Percentiles rank a stretch among this genome's conserved stretches.
Conservation (phyloP, 2,329 filamentous ascomycete genomes). For the Aureobasidium sp. region DNA sequence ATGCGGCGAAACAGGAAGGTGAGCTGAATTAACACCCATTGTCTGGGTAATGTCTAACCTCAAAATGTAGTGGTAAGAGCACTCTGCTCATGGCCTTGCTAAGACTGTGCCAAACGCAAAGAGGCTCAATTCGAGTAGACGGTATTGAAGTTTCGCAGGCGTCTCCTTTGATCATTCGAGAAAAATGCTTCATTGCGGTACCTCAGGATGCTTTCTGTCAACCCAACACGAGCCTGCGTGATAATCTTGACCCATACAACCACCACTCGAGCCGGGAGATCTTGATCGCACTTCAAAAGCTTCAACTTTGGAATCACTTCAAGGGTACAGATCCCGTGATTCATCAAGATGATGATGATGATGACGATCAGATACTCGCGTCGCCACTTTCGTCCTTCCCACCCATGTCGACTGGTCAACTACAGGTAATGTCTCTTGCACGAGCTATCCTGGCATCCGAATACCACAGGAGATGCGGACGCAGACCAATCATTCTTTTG, state of each 20-base stretch:
- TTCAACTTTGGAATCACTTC: slow-evolving; percentile 32
- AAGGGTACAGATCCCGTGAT: slow-evolving; percentile 24
- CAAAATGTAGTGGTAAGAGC: slow-evolving; percentile 43
- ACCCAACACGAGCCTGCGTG: slow-evolving; percentile 37
- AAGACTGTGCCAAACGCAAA: slow-evolving; percentile 40
- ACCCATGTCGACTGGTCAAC: slow-evolving; percentile 39
- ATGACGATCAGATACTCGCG: slow-evolving; percentile 25
- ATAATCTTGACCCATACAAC: slow-evolving; percentile 42
- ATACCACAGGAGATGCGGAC: slow-evolving; percentile 20
- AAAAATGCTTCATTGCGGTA: slow-evolving; percentile 35
- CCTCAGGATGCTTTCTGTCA: slow-evolving; percentile 49
- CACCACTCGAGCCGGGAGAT: slow-evolving; percentile 34
- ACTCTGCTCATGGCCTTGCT: slow-evolving; percentile 44
- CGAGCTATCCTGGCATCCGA: slow-evolving; percentile 37
- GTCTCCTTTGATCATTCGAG: slow-evolving; percentile 38
- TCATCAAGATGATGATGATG: slow-evolving; percentile 30
- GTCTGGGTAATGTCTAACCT: neutral
- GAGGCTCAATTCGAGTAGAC: slow-evolving; percentile 42
- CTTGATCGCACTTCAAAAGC: slow-evolving; percentile 37
- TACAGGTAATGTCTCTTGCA: slow-evolving; percentile 44
- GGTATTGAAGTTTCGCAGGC: slow-evolving; percentile 40
- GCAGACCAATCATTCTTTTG: slow-evolving; percentile 32
- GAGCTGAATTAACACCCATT: neutral
- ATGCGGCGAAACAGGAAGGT: slow-evolving; percentile 45
- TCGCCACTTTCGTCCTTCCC: slow-evolving; percentile 17